Evolutionary conservation across 495 filamentous ascomycete species (phyloP), one percentile per base, ranked within the genome.

Genomic region (Talaromyces ruber): DNA sequence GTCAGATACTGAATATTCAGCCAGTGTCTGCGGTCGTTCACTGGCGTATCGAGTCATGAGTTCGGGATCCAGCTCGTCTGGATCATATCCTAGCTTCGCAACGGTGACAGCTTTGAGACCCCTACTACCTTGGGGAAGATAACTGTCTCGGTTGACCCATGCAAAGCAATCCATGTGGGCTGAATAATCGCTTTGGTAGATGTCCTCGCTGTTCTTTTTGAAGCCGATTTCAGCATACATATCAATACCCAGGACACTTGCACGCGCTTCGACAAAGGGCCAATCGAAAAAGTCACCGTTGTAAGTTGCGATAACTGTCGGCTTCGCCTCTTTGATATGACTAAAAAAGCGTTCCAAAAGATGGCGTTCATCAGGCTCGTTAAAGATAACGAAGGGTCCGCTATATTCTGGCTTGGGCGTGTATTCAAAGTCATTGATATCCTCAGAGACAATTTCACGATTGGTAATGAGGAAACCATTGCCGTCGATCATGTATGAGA

Each of bases 201-300:
- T 89, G 68, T 98, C 94, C 67, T 99, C 94, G 69, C 80, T 89
- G 72, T 96, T 95, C 72, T 90, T 97, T 61, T 86, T 85, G 82
- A 96, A 99, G 3, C 94, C 94, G 66, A 97, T 98, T 71, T 99
- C 95, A 63, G 84, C 89, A 72, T 98, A 99, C 94, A 99, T 97
- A 72, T 99, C 94, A 69, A 99, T 96, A n/a, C 94, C 94, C 53
- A 92, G 84, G 37, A 95, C 81, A 70, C 91, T 94, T 14, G 94
- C 91, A 71, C 94, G 82, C 21, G 95, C 83, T 76, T 99, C 94
- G 16, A 99, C 92, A 67, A 94, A 99, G 0, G 95, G 94, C 94
- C 94, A 99, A 84, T 99, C 94, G 85, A 99, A 99, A 67, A 98
- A 99, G 81, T 99, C 94, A 73, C 94, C 94, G 88, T 99, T 99